A percentile compares a stretch with the other conserved stretches of the same genome.
Evolutionary conservation across 768 basidiomycete genomes (phyloP).

Genomic region (Dentipellis fragilis): DNA sequence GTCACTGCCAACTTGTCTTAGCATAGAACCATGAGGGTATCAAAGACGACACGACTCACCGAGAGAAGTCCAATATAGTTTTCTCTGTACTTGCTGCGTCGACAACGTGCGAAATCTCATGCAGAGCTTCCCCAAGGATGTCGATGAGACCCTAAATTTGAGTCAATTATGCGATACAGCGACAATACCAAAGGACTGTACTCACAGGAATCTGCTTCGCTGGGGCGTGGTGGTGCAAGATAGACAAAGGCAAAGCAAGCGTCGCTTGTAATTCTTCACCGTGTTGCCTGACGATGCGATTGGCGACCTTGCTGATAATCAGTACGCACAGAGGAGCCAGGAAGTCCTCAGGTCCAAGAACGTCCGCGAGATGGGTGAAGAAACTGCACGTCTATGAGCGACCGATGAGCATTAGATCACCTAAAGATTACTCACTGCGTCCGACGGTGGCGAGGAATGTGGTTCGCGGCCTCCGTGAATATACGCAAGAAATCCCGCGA

Average conservation of each 20-base stretch:
- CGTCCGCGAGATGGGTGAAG: constrained; percentile 78
- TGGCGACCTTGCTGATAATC: constrained; percentile 68
- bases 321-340: constrained; percentile 77
- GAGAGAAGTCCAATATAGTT: constrained; percentile 45
- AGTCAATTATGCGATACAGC: background rate
- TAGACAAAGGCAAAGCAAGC: constrained; percentile 54
- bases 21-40: background rate
- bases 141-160: constrained; percentile 46
- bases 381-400: constrained; percentile 42
- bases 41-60: constrained; percentile 30
- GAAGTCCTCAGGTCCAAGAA: constrained; percentile 74
- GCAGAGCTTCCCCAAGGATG: constrained; percentile 54
- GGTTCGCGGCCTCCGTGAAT: constrained; percentile 87
- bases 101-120: constrained; percentile 38
- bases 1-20: constrained; percentile 29
- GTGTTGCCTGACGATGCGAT: constrained; percentile 54
- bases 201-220: constrained; percentile 44
- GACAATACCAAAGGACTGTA: background rate
- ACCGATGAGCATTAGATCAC: background rate
- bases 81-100: constrained; percentile 27
- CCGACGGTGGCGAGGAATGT: constrained; percentile 89
- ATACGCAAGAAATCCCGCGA: constrained; percentile 79
- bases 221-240: constrained; percentile 47
- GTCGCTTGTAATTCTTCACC: constrained; percentile 47
- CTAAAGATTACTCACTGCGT: constrained; percentile 50